These are phyloP conservation scores for Aspergillus piperis DNA, from an alignment of 2,329 filamentous ascomycete genomes.

Conservation along the genomic window DNA sequence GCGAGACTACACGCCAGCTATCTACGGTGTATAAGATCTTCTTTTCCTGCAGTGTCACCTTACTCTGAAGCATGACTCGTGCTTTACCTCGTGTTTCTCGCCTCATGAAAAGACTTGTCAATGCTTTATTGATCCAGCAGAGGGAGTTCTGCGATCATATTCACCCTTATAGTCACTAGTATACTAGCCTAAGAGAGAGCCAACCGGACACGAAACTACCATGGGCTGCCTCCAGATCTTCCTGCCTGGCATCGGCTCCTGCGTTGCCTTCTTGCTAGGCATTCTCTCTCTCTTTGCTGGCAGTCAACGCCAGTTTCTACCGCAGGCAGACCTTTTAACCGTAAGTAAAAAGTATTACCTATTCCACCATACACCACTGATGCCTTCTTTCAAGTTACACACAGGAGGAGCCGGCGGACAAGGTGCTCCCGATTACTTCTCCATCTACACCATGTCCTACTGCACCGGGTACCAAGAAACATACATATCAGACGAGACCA, in stretches of 20 bases:
- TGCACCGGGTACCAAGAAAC: slow-evolving; percentile 1
- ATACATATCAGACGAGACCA: neutral
- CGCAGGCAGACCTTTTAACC: slow-evolving; percentile 7
- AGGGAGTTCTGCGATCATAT: neutral
- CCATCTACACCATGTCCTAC: slow-evolving; percentile 12
- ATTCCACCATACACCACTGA: neutral
- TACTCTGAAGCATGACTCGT: neutral
- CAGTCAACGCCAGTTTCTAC: slow-evolving; percentile 9
- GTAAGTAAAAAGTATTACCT: neutral
- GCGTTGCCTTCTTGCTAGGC: slow-evolving; percentile 6
- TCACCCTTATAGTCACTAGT: neutral
- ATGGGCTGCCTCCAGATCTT: slow-evolving; percentile 3
- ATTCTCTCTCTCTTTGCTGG: slow-evolving; percentile 9
- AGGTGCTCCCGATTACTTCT: slow-evolving; percentile 10
- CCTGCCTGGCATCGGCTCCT: slow-evolving; percentile 5
- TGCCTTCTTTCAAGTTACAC: neutral
- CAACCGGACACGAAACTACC: too few species aligned
- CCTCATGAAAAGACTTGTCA: neutral
- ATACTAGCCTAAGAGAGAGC: neutral
- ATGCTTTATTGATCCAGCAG: neutral
- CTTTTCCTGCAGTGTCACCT: neutral
- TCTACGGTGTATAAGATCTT: neutral
- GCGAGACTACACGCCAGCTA: too few species aligned
- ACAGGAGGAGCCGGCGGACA: neutral
- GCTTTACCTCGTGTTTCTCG: neutral